A percentile compares a stretch with the other conserved stretches of the same genome.
Evolutionary conservation across 257 asterid genomes (phyloP).

Genomic region (Orobanche coerulescens): DNA sequence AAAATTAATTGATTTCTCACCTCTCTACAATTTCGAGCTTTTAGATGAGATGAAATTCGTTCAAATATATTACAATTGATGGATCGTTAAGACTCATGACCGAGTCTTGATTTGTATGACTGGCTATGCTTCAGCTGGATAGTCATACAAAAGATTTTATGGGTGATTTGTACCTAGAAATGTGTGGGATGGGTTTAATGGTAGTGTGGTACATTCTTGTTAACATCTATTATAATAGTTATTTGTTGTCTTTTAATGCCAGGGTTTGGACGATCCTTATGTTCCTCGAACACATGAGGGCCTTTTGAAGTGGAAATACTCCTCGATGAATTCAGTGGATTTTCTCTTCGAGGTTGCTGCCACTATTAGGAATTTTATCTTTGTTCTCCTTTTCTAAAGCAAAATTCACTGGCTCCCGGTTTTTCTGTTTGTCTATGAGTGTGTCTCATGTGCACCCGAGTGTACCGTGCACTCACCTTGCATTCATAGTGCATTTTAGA

Average conservation of each 20-base stretch:
- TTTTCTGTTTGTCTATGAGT: too few relatives aligned
- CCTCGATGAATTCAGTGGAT: slow-evolving; percentile 93
- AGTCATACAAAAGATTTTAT: too few relatives aligned
- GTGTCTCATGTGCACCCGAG: too few relatives aligned
- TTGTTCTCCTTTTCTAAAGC: neutral
- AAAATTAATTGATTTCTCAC: too few relatives aligned
- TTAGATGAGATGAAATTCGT: too few relatives aligned
- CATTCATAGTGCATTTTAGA: slow-evolving; percentile 1
- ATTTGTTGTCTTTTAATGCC: slow-evolving; percentile 9
- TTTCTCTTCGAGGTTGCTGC: slow-evolving; percentile 86
- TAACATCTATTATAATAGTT: neutral
- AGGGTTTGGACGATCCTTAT: slow-evolving; percentile 99
- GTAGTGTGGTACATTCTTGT: neutral
- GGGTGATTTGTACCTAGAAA: too few relatives aligned
- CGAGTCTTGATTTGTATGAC: too few relatives aligned
- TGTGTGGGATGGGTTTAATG: neutral
- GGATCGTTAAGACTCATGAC: too few relatives aligned
- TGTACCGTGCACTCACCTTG: too few relatives aligned
- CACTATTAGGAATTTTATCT: slow-evolving; percentile 1
- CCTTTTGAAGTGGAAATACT: slow-evolving; percentile 96
- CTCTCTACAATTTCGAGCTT: too few relatives aligned
- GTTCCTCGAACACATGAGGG: slow-evolving; percentile 96
- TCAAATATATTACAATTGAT: too few relatives aligned
- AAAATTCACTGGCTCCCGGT: slow-evolving; percentile 6
- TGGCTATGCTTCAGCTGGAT: too few relatives aligned